Conservation (phyloP, 352 stramenopile genomes). For the Phytophthora pluvialis region DNA sequence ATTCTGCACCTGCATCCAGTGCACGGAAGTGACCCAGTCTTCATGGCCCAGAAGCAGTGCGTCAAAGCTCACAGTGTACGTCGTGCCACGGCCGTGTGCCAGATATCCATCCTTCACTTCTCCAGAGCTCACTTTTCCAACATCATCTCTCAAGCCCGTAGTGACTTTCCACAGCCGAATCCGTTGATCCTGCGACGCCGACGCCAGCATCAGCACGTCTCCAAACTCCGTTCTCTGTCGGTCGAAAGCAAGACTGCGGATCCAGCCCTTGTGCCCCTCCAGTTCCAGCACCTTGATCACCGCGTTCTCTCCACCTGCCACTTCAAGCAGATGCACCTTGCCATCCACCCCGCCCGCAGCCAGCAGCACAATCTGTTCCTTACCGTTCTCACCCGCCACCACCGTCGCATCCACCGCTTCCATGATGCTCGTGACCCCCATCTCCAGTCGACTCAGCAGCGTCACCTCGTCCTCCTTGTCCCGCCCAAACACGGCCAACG, state of each 20-base stretch:
- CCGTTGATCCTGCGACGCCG: conserved; percentile 72
- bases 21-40: conserved; percentile 82
- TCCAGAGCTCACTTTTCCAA: not conserved
- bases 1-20: conserved; percentile 47
- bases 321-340: conserved; percentile 71
- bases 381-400: conserved; percentile 1
- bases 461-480: conserved; percentile 16
- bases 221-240: not conserved
- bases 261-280: conserved; percentile 72
- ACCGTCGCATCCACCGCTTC: conserved; percentile 47
- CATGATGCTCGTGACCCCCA: conserved; percentile 61
- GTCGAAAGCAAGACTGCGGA: conserved; percentile 70
- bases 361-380: conserved; percentile 48
- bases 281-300: conserved; percentile 50
- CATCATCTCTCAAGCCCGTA: conserved; percentile 1
- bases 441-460: conserved; percentile 28
- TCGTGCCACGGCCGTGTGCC: conserved; percentile 21
- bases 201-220: conserved; percentile 50
- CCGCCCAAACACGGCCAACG: conserved; percentile 44
- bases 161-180: conserved; percentile 75
- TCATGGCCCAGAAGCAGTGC: conserved; percentile 75
- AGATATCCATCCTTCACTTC: conserved; percentile 45
- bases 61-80: conserved; percentile 69
- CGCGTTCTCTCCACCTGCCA: conserved; percentile 17
- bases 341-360: conserved; percentile 72